Base-by-base conservation (phyloP, 163 green algal genomes). In the Scenedesmus sp. region DNA sequence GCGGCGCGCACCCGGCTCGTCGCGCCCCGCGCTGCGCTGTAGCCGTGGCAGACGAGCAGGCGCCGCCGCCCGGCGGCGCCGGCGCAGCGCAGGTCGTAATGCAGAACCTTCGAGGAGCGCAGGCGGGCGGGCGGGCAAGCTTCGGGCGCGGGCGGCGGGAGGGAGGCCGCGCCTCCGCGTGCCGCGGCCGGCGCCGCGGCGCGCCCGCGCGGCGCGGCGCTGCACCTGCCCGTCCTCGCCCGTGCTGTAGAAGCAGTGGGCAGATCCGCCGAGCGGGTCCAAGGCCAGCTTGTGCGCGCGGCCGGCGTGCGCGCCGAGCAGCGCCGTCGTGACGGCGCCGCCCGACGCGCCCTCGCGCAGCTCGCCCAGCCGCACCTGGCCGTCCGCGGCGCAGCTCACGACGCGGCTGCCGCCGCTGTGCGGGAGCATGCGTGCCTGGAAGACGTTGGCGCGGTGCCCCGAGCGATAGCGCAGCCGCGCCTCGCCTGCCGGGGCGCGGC, bases 241-340 rank as follows among this genome's bases (percentile, higher is more conserved):
- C 39, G 85, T 90, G 69, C 57, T 86, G 72, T 92, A 81, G 79
- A 95, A 94, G 85, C 83, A 92, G 60, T 80, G 29, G 4, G 84
- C 78, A 34, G 74, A n/a, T n/a, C n/a, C 48, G 79, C 31, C 45
- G 4, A 81, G 44, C 0, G 87, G 87, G 39, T 91, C 84, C 6
- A 95, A 56, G 0, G 92, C 83, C 57, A 96, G 71, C 84, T 95
- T 96, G 86, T 96, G 92, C 0, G 92, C 92, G 1, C 90, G 80
- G 42, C 69, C 54, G 13, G 10, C 13, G 44, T 77, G 69, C 26
- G 57, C 31, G 9, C 53, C 69, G 36, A 77, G 69, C 34, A 77
- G 54, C 2, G 69, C 36, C 20, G 36, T 77, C 0, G 33, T n/a
- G n/a, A 77, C 69, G 36, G 24, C 14, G 0, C 85, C 24, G 64